Evolutionary conservation across 2,329 filamentous ascomycete species (phyloP).

Genomic region (Penicillium palitans): DNA sequence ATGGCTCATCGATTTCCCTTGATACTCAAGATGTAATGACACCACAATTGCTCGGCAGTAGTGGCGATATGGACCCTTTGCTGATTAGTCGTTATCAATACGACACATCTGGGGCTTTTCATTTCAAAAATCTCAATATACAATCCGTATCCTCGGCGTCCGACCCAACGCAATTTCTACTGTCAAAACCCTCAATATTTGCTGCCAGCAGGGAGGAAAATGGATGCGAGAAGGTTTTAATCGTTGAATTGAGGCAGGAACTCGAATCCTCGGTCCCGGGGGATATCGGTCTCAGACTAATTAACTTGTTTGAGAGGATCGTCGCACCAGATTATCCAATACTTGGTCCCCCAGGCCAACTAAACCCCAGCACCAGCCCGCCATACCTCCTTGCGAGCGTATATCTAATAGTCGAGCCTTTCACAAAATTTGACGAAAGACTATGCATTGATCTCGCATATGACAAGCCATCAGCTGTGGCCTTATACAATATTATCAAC

Average conservation of each 20-base stretch:
- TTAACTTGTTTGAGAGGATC: too few relatives aligned
- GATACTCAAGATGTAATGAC: too few relatives aligned
- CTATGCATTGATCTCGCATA: constrained; percentile 8
- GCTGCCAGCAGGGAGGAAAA: background rate
- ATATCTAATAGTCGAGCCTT: background rate
- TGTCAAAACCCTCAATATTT: constrained; percentile 5
- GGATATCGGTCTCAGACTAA: too few relatives aligned
- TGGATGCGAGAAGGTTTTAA: background rate
- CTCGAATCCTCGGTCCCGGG: background rate
- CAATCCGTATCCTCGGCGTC: background rate
- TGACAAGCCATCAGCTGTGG: constrained; percentile 1
- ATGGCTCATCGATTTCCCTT: too few relatives aligned
- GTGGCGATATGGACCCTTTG: constrained; percentile 7
- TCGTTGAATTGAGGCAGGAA: background rate
- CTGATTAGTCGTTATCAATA: constrained; percentile 2
- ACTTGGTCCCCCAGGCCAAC: too few relatives aligned
- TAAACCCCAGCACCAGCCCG: too few relatives aligned
- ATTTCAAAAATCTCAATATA: constrained; percentile 7
- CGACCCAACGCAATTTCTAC: background rate
- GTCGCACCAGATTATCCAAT: too few relatives aligned
- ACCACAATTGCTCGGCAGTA: background rate
- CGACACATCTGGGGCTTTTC: background rate
- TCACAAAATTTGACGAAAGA: constrained; percentile 7
- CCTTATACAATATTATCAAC: background rate
- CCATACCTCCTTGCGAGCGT: too few relatives aligned